phyloP scores from a whole-genome alignment of 176 grass and related monocot species.

The Carex parvula region DNA sequence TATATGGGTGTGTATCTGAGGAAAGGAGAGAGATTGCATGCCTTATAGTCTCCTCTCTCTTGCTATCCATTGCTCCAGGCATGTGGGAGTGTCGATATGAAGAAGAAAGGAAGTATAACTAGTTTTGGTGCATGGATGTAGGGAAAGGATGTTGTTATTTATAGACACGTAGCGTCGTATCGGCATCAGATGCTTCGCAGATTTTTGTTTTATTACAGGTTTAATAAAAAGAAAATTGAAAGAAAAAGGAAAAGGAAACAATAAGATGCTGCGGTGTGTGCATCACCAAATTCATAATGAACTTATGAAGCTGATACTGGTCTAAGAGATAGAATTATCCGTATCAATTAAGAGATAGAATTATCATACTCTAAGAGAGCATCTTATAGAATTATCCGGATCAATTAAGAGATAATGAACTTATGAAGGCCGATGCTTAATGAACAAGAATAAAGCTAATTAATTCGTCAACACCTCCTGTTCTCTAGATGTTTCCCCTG shows the following conservation, averaged over 20 bases:
- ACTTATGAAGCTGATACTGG: background rate
- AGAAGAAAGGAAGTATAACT: background rate
- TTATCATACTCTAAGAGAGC: no score
- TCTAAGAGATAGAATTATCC: no score
- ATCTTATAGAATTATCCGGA: no score
- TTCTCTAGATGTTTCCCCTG: no score
- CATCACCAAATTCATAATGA: background rate
- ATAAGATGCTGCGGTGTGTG: background rate
- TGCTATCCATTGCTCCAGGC: background rate
- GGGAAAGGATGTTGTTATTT: conserved; percentile 5
- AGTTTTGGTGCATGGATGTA: background rate
- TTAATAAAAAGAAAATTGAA: background rate
- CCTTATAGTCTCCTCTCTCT: conserved; percentile 15
- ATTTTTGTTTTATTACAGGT: background rate
- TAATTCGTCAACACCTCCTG: no score
- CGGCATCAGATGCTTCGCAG: background rate
- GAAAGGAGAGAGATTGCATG: background rate
- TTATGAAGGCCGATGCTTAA: background rate
- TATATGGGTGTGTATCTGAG: background rate
- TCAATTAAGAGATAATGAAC: background rate
- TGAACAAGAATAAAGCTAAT: no score
- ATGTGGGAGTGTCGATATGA: background rate
- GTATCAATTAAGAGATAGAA: no score
- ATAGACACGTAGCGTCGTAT: background rate
- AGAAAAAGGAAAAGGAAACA: background rate